Conservation (phyloP, 108 stramenopile genomes). For the Nannochloropsis gaditana region DNA sequence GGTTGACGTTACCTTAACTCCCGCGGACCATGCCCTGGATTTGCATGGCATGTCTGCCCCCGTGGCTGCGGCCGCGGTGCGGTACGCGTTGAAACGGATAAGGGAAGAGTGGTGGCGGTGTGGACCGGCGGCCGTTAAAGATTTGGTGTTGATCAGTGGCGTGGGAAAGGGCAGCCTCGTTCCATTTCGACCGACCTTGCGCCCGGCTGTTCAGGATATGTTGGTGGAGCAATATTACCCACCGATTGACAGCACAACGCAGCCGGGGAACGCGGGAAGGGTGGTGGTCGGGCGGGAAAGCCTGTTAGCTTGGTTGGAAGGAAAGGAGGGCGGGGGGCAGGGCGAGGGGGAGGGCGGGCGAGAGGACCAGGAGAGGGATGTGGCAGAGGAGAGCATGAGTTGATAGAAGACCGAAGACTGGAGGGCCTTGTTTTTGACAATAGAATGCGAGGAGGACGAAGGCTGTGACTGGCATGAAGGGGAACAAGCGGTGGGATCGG, state of each 20-base stretch:
- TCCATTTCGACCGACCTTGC: background rate
- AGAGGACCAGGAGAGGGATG: background rate
- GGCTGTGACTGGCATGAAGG: background rate
- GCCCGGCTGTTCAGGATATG: background rate
- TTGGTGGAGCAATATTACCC: background rate
- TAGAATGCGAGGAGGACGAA: background rate
- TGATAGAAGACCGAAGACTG: background rate
- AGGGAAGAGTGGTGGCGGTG: background rate
- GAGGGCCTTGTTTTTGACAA: background rate
- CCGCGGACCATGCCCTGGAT: background rate
- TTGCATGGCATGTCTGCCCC: background rate
- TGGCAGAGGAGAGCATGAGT: background rate
- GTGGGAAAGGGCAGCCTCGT: slow-evolving; percentile 4
- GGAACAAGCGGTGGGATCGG: background rate
- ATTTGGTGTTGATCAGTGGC: background rate
- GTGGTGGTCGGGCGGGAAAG: background rate
- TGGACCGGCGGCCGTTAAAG: background rate
- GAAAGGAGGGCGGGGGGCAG: background rate
- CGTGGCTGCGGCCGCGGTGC: background rate
- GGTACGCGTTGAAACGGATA: background rate
- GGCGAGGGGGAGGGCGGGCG: background rate
- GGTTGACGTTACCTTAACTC: background rate
- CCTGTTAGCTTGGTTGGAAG: background rate
- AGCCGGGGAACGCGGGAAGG: background rate
- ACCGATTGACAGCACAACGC: background rate